A percentile compares a stretch with the other conserved stretches of the same genome.
These are phyloP conservation scores for Colletotrichum tabaci DNA, from an alignment of 2,329 filamentous ascomycete species.

Conservation along the genomic window DNA sequence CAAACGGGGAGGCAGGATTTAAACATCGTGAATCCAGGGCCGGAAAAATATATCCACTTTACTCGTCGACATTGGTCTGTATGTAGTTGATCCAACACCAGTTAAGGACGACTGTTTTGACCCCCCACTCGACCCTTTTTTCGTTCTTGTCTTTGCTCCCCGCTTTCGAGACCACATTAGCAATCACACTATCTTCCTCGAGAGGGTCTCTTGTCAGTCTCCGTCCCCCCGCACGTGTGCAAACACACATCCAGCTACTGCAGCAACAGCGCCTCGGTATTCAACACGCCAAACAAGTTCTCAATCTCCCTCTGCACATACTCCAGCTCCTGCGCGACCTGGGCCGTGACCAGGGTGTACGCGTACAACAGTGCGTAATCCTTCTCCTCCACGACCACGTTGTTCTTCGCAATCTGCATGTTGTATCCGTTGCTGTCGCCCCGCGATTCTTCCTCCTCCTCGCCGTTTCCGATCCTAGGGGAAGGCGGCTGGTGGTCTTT, in stretches of 20 bases:
- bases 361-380: constrained; percentile 96
- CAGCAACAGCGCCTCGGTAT: constrained; percentile 71
- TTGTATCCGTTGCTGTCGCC: constrained; percentile 26
- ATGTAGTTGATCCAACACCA: not conserved
- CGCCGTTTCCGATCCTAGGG: constrained; percentile 55
- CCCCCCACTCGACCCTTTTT: constrained; percentile 11
- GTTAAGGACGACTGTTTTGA: constrained; percentile 1
- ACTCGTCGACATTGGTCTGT: not conserved
- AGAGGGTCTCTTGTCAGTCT: not conserved
- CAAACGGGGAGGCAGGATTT: not conserved
- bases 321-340: constrained; percentile 76
- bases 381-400: constrained; percentile 72
- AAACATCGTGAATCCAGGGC: not conserved
- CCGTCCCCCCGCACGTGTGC: not conserved
- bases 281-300: constrained; percentile 73
- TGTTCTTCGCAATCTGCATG: constrained; percentile 46
- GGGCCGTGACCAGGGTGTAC: constrained; percentile 81
- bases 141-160: not conserved
- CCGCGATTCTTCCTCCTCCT: constrained; percentile 50
- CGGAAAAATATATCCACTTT: not conserved
- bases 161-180: not conserved
- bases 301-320: constrained; percentile 74
- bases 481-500: constrained; percentile 70
- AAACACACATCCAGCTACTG: constrained; percentile 55
- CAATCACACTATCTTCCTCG: not conserved